phyloP scores from a whole-genome alignment of 179 eudicot genomes.

The Sideroxylon spinosum region DNA sequence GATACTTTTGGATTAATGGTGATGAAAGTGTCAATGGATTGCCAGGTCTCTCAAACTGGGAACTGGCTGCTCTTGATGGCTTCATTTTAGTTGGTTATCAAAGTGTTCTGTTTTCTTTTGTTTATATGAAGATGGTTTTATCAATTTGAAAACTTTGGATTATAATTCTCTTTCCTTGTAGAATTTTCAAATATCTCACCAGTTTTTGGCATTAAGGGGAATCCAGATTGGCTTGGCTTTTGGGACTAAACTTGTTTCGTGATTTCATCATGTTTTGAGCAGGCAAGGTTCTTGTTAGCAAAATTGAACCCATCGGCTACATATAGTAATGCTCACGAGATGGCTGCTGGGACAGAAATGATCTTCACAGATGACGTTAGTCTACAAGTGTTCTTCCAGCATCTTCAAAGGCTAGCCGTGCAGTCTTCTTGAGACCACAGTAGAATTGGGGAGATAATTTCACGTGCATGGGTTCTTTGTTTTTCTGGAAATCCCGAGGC shows the following conservation, averaged over 20 bases:
- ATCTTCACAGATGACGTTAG: slow-evolving; percentile 96
- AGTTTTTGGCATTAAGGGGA: not conserved
- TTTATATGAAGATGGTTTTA: not conserved
- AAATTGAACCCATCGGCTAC: slow-evolving; percentile 95
- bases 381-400: slow-evolving; percentile 91
- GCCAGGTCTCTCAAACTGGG: not conserved
- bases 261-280: slow-evolving; percentile 24
- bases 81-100: too few relatives aligned
- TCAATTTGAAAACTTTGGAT: not conserved
- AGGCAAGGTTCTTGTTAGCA: slow-evolving; percentile 95
- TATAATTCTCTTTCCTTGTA: not conserved
- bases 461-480: not conserved
- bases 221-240: not conserved
- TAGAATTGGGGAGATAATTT: not conserved
- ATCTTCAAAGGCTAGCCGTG: slow-evolving; percentile 94
- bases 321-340: slow-evolving; percentile 69
- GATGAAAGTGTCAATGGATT: not conserved
- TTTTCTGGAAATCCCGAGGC: not conserved
- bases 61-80: not conserved
- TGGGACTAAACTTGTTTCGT: slow-evolving; percentile 6
- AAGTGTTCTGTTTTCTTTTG: too few relatives aligned
- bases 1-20: not conserved
- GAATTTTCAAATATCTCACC: not conserved
- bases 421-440: slow-evolving; percentile 57
- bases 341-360: slow-evolving; percentile 82